Evolutionary conservation across 176 grass and related monocot genomes (phyloP), one percentile per base, ranked within the genome.

Genomic region (Oryza nivara): DNA sequence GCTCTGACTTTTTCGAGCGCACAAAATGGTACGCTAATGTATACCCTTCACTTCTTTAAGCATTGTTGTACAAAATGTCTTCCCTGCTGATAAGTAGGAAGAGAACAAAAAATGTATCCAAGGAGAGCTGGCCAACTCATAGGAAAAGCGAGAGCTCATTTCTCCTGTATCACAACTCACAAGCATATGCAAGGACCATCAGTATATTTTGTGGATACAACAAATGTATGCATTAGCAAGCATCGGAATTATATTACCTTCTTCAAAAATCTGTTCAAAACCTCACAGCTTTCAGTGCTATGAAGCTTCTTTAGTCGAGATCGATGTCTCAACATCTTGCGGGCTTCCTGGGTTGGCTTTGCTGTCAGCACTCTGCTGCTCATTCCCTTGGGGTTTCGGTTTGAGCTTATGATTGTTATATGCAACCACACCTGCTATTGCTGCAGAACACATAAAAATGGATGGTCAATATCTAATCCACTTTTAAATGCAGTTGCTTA

Each of bases 331-430:
- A 25, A 85, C 73, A 23, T 90, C 70, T 85, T 6, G 68, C 68
- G 77, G 80, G 34, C 73, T 93, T 85, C 86, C 88, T 86, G 40
- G 32, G 68, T 63, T 91, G 52, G 49, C 51, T 51, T 49, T 84
- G 82, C 67, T 79, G 63, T 77, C 65, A 14, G n/a, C 46, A 73
- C 74, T 75, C 69, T 86, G 74, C 41, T 78, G 86, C 77, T 83
- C 89, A 45, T 87, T 92, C 36, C 40, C 35, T 89, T 84, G 88
- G 25, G 81, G 73, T 88, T 87, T 82, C 64, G 72, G 83, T 78
- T 85, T 94, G 35, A 98, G 86, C 88, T 94, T 98, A 74, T 94
- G 76, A 74, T 98, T 98, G 74, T 98, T 98, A 80, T 98, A 98
- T 65, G 91, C 91, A 45, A 95, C 91, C 15, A 98, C 93, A 89